A percentile compares a stretch with the other conserved stretches of the same genome.
phyloP scores from a whole-genome alignment of 2,329 filamentous ascomycete species.

The Penicillium paneum region DNA sequence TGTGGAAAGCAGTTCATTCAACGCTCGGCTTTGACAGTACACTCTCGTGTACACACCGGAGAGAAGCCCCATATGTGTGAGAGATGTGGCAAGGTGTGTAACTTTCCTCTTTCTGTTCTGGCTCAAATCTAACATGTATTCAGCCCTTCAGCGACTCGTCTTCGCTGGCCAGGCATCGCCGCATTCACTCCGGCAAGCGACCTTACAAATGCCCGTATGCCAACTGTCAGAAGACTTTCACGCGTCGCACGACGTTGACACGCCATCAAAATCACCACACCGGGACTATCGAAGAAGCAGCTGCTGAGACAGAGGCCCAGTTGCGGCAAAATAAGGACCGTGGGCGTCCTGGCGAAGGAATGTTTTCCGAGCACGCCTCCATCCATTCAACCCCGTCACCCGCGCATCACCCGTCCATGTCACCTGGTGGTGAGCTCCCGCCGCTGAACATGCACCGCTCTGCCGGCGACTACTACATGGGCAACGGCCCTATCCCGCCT shows the following conservation, averaged over 20 bases:
- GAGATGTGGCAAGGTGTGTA: conserved; percentile 83
- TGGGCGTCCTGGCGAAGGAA: conserved; percentile 38
- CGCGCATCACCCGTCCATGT: conserved; percentile 75
- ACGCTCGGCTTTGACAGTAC: conserved; percentile 89
- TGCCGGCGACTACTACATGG: conserved; percentile 71
- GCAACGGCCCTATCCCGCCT: conserved; percentile 73
- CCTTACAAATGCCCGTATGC: conserved; percentile 98
- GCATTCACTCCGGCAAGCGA: conserved; percentile 91
- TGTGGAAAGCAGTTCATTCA: conserved; percentile 98
- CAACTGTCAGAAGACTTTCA: conserved; percentile 98
- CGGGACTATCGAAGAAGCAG: conserved; percentile 90
- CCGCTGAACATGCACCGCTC: conserved; percentile 67
- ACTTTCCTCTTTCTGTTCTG: not conserved
- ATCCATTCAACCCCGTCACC: conserved; percentile 71
- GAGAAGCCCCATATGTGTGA: conserved; percentile 99
- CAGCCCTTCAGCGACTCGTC: conserved; percentile 96
- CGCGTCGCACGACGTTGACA: conserved; percentile 87
- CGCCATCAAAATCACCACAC: conserved; percentile 95
- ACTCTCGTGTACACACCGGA: conserved; percentile 91
- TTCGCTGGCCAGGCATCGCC: conserved; percentile 85
- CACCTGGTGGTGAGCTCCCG: conserved; percentile 71
- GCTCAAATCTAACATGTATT: conserved; percentile 6
- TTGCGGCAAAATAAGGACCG: conserved; percentile 57
- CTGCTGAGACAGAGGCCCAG: conserved; percentile 80
- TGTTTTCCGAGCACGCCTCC: conserved; percentile 46